These are phyloP conservation scores for Penicillium nordicum DNA, from an alignment of 2,329 filamentous ascomycete species.

Conservation along the genomic window DNA sequence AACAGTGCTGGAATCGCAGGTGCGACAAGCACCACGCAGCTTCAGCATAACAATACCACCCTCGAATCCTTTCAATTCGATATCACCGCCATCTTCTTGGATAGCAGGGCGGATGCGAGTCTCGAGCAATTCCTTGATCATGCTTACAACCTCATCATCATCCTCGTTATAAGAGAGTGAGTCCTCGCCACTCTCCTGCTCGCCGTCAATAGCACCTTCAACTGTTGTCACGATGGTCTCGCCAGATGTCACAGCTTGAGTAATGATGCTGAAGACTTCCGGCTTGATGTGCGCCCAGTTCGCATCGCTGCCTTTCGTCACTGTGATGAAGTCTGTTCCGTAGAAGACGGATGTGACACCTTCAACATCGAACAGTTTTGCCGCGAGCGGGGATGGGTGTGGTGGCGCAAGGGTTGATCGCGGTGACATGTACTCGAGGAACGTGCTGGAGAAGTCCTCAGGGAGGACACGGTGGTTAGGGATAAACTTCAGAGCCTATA, in stretches of 20 bases:
- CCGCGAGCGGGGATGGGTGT: constrained; percentile 84
- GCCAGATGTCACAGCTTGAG: constrained; percentile 81
- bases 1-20: constrained; percentile 94
- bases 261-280: constrained; percentile 92
- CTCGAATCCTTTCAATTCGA: constrained; percentile 88
- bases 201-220: constrained; percentile 54
- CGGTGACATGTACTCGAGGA: constrained; percentile 87
- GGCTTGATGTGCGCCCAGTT: constrained; percentile 95
- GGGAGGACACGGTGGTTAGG: constrained; percentile 87
- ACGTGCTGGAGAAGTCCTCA: constrained; percentile 66
- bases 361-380: constrained; percentile 87
- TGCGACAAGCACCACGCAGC: constrained; percentile 86
- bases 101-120: constrained; percentile 93
- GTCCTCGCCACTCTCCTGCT: constrained; percentile 58
- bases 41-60: constrained; percentile 82
- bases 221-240: constrained; percentile 73
- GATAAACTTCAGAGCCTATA: constrained; percentile 78
- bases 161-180: constrained; percentile 81
- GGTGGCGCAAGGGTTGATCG: constrained; percentile 84
- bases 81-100: constrained; percentile 96
- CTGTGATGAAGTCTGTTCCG: constrained; percentile 91
- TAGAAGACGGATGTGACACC: constrained; percentile 95
- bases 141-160: constrained; percentile 89
- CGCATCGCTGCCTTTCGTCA: constrained; percentile 82
- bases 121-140: constrained; percentile 98